Base-by-base conservation (phyloP, 805 yeast genomes). In the Pichia occidentalis region DNA sequence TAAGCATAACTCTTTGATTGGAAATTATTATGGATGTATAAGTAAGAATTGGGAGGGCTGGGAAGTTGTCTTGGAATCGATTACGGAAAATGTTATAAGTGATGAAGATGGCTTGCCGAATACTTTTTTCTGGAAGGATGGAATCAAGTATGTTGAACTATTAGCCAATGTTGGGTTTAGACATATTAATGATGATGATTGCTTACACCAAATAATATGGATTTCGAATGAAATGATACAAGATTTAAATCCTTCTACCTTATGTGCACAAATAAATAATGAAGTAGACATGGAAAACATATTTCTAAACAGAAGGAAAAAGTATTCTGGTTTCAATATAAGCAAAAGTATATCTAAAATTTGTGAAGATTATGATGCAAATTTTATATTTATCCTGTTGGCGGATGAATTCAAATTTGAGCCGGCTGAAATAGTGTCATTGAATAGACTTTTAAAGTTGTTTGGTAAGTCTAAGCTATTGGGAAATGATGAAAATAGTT, bases 11-110 rank as follows among this genome's bases (percentile, higher is more conserved):
- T 14, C 29, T 9, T 5, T 10, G 4, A 19, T 57, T 16, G 63
- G 63, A 7, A 49, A 50, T 38, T 59, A 57, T 44, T 59, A 59
- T 39, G 62, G 63, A 1, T 54, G 58, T 34, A 47, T 37, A 18
- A 23, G 48, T 5, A 44, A 42, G n/a, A 22, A 30, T 8, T 59
- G 63, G 63, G 49, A 44, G 14, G 61, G 56, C 0, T 59, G 63
- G 63, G 13, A 39, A 4, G 28, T 37, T 5, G 23, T 57, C 4
- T 32, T 59, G 5, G 45, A 46, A 11, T 36, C 44, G 8, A 49
- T 59, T 11, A 30, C 21, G 7, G 52, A 40, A 4, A 33, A 37
- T 7, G 44, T 43, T n/a, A 49, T 47, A 10, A 23, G 27, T 2
- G 37, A 27, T 4, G 31, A 44, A 16, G 21, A 14, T 3, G 21